phyloP scores from a whole-genome alignment of 257 asterid species.

The Euphrasia confusa region DNA sequence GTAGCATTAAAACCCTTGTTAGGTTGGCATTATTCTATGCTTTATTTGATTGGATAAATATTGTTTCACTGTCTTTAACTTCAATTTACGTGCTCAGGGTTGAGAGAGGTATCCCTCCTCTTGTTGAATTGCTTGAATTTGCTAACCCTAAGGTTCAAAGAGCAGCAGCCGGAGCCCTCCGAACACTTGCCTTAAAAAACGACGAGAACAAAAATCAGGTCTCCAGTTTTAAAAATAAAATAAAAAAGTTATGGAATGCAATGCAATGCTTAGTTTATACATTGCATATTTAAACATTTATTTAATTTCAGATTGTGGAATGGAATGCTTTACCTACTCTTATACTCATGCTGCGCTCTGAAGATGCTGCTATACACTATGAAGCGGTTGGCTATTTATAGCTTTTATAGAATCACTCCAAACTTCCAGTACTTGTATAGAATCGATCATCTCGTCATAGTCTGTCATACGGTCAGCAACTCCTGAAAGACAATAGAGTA shows the following conservation, averaged over 20 bases:
- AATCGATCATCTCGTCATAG: constrained; percentile 12
- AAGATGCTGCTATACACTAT: constrained; percentile 67
- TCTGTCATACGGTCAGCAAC: constrained; percentile 44
- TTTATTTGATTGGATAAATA: constrained; percentile 1
- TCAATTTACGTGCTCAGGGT: constrained; percentile 32
- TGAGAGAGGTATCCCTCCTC: constrained; percentile 79
- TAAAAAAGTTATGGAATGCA: background rate
- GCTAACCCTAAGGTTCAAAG: constrained; percentile 72
- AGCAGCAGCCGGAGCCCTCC: constrained; percentile 77
- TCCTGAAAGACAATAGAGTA: constrained; percentile 41
- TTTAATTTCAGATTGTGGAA: constrained; percentile 59
- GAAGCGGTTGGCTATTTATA: constrained; percentile 55
- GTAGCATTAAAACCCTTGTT: constrained; percentile 64
- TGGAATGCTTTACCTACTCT: constrained; percentile 76
- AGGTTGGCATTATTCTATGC: constrained; percentile 37
- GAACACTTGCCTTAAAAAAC: constrained; percentile 78
- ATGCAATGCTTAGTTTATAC: background rate
- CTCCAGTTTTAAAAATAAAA: background rate
- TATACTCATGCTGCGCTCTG: constrained; percentile 71
- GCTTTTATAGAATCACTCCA: too few species aligned
- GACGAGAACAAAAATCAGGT: constrained; percentile 81
- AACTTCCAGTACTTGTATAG: constrained; percentile 26
- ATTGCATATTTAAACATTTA: constrained; percentile 9
- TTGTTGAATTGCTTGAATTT: constrained; percentile 69
- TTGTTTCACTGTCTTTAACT: background rate